A percentile compares a stretch with the other conserved stretches of the same genome.
phyloP scores from a whole-genome alignment of 371 early-diverging fungal species.

The Phascolomyces articulosus region DNA sequence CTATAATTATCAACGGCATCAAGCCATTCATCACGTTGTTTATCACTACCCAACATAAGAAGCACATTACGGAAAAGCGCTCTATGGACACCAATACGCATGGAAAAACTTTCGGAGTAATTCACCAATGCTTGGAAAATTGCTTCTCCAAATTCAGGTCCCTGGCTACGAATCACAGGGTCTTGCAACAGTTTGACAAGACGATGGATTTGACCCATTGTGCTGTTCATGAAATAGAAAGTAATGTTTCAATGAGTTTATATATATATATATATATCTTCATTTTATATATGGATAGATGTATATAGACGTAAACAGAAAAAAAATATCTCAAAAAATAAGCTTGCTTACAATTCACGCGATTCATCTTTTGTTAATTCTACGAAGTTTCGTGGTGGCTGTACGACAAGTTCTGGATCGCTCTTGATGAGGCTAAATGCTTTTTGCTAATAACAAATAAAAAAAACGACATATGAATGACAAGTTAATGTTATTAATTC shows the following conservation, averaged over 20 bases:
- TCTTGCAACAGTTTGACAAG: constrained; percentile 26
- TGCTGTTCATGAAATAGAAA: constrained; percentile 23
- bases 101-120: constrained; percentile 64
- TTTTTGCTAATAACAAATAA: constrained; percentile 23
- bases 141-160: constrained; percentile 16
- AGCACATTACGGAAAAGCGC: constrained; percentile 61
- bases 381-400: constrained; percentile 54
- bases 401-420: constrained; percentile 60
- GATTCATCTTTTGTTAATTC: constrained; percentile 57
- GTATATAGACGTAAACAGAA: too few species aligned
- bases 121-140: constrained; percentile 25
- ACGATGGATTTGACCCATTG: constrained; percentile 62
- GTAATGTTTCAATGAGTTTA: not conserved
- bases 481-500: too few species aligned
- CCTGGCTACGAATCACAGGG: constrained; percentile 8
- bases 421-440: constrained; percentile 56
- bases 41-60: constrained; percentile 59
- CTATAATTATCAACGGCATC: constrained; percentile 53
- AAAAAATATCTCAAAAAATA: too few species aligned
- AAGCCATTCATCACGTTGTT: constrained; percentile 61
- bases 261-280: not conserved
- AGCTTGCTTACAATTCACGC: constrained; percentile 55
- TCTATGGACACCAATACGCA: constrained; percentile 68
- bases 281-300: too few species aligned
- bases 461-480: too few species aligned